Percentiles rank a stretch among this genome's conserved stretches.
These are phyloP conservation scores for Bullera alba DNA, from an alignment of 768 basidiomycete species.

Conservation along the genomic window DNA sequence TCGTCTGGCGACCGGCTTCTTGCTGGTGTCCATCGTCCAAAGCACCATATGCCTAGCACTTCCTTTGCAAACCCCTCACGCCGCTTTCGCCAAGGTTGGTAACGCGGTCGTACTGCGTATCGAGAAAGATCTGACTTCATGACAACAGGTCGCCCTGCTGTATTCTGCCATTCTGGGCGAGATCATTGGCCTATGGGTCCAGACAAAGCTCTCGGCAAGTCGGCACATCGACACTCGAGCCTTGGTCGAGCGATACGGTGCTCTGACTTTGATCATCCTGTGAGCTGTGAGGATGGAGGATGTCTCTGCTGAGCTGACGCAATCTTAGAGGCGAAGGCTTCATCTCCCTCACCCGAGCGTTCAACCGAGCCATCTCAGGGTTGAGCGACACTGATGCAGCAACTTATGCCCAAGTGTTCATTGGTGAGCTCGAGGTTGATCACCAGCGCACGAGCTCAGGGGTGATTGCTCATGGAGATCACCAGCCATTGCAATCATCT, in stretches of 20 bases:
- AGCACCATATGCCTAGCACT: too few species aligned
- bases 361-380: slow-evolving; percentile 25
- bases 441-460: not conserved
- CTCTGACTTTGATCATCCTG: slow-evolving; percentile 35
- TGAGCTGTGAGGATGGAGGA: too few species aligned
- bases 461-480: too few species aligned
- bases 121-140: slow-evolving; percentile 4
- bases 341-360: slow-evolving; percentile 24
- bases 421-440: slow-evolving; percentile 6
- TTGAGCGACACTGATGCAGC: slow-evolving; percentile 10
- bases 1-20: too few species aligned
- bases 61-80: too few species aligned
- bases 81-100: too few species aligned
- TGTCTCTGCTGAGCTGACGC: too few species aligned
- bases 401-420: slow-evolving; percentile 27
- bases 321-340: slow-evolving; percentile 33
- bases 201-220: not conserved
- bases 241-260: slow-evolving; percentile 27
- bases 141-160: slow-evolving; percentile 16
- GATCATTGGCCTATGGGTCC: slow-evolving; percentile 9
- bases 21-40: too few species aligned
- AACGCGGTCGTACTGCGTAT: too few species aligned
- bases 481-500: slow-evolving; percentile 24
- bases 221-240: slow-evolving; percentile 2
- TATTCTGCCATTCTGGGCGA: slow-evolving; percentile 21